These are phyloP conservation scores for Monosporascus sp. DNA, from an alignment of 2,329 filamentous ascomycete genomes.

Conservation along the genomic window DNA sequence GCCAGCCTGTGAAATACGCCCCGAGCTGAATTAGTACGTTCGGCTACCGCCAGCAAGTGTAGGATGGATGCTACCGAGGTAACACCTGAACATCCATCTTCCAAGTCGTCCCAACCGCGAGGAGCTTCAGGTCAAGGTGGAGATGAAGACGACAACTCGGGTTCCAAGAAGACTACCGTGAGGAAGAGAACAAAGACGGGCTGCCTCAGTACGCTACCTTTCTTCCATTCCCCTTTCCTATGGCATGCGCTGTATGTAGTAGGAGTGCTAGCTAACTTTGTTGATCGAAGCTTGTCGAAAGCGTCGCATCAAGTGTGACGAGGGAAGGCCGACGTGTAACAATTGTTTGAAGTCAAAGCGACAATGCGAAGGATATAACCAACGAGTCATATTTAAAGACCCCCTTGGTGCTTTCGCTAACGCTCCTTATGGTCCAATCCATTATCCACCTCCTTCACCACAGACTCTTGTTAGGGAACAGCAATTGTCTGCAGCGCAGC, in stretches of 20 bases:
- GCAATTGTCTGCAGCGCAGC: slow-evolving; percentile 35
- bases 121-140: slow-evolving; percentile 27
- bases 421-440: slow-evolving; percentile 38
- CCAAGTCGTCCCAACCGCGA: slow-evolving; percentile 21
- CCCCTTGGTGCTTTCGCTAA: slow-evolving; percentile 55
- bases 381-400: slow-evolving; percentile 75
- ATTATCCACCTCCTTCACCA: slow-evolving; percentile 40
- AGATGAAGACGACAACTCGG: slow-evolving; percentile 34
- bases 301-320: slow-evolving; percentile 94
- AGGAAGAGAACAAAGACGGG: slow-evolving; percentile 85
- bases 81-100: slow-evolving; percentile 13
- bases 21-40: slow-evolving; percentile 1
- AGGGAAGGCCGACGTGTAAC: slow-evolving; percentile 74
- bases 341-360: slow-evolving; percentile 86
- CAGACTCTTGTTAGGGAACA: slow-evolving; percentile 38
- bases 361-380: slow-evolving; percentile 77
- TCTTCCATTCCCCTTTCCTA: slow-evolving; percentile 4
- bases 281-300: slow-evolving; percentile 70
- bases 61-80: slow-evolving; percentile 25
- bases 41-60: background rate
- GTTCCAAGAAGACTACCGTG: slow-evolving; percentile 40
- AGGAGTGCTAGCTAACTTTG: slow-evolving; percentile 12
- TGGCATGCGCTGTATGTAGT: background rate
- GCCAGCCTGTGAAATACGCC: slow-evolving; percentile 1
- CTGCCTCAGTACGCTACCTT: slow-evolving; percentile 65